A percentile compares a stretch with the other conserved stretches of the same genome.
Evolutionary conservation across 345 rosid genomes (phyloP).

Genomic region (Arabidopsis suecica): DNA sequence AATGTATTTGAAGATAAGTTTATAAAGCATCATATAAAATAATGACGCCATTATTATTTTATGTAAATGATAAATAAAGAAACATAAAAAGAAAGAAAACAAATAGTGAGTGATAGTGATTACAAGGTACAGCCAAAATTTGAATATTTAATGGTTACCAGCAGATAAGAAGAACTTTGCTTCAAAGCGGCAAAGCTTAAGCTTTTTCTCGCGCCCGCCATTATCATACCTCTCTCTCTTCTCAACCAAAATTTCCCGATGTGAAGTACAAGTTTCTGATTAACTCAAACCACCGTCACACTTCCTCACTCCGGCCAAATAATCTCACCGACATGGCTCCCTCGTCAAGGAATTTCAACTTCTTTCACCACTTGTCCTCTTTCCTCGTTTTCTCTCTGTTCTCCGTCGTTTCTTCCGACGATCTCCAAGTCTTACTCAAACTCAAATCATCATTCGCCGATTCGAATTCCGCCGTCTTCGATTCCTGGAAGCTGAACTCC

Average conservation of each 20-base stretch:
- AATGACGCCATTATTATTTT: background rate
- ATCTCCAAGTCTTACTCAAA: constrained; percentile 57
- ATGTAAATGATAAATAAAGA: background rate
- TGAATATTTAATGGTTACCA: constrained; percentile 38
- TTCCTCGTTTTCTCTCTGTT: constrained; percentile 44
- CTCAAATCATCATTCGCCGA: constrained; percentile 52
- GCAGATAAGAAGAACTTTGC: constrained; percentile 37
- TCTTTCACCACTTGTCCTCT: constrained; percentile 14
- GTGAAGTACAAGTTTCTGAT: constrained; percentile 28
- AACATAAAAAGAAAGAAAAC: background rate
- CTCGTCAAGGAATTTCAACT: background rate
- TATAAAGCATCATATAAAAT: background rate
- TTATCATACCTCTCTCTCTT: background rate
- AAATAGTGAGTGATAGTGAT: background rate
- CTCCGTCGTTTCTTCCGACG: constrained; percentile 56
- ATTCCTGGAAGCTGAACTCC: constrained; percentile 55
- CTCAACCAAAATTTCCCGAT: constrained; percentile 20
- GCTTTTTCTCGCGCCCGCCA: constrained; percentile 34
- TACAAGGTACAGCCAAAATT: background rate
- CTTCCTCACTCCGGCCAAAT: background rate
- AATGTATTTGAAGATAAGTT: background rate
- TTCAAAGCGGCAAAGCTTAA: constrained; percentile 41
- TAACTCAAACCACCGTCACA: constrained; percentile 21
- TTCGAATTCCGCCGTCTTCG: constrained; percentile 47
- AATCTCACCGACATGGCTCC: constrained; percentile 27